Percentiles rank a stretch among this genome's conserved stretches.
Conservation (phyloP, 2,329 filamentous ascomycete species). For the Penicillium crustosum region DNA sequence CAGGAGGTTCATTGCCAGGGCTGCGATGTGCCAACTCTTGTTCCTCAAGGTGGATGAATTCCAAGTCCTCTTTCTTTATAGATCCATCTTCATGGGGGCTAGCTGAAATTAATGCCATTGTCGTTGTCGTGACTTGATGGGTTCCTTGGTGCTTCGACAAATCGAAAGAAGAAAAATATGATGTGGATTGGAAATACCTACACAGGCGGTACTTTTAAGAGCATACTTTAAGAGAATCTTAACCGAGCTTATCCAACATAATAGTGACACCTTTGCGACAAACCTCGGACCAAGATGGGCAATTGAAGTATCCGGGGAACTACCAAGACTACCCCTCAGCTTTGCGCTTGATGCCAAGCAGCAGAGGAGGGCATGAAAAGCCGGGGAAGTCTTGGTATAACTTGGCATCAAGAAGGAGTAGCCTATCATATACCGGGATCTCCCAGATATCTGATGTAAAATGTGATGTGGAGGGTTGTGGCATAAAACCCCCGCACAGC, state of each 20-base stretch:
- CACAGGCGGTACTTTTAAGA: background rate
- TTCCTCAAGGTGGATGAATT: too few species aligned
- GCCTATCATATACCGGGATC: background rate
- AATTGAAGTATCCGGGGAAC: background rate
- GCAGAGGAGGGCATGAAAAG: background rate
- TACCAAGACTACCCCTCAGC: background rate
- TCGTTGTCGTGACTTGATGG: background rate
- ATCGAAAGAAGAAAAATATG: background rate
- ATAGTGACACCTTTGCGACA: too few species aligned
- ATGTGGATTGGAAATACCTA: background rate
- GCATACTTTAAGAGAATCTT: background rate
- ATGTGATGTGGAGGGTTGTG: background rate
- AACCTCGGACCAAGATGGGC: background rate
- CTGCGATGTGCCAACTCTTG: too few species aligned
- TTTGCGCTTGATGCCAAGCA: background rate
- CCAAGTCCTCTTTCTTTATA: too few species aligned
- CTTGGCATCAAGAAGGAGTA: background rate
- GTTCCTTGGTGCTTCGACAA: background rate
- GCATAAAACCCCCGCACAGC: background rate
- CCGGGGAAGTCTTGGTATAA: background rate
- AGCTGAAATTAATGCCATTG: too few species aligned
- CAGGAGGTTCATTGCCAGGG: too few species aligned
- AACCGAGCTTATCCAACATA: background rate
- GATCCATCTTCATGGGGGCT: too few species aligned
- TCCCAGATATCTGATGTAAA: too few species aligned